Evolutionary conservation across 2,329 filamentous ascomycete species (phyloP), one percentile per base, ranked within the genome.

Genomic region (Penicillium capsulatum): DNA sequence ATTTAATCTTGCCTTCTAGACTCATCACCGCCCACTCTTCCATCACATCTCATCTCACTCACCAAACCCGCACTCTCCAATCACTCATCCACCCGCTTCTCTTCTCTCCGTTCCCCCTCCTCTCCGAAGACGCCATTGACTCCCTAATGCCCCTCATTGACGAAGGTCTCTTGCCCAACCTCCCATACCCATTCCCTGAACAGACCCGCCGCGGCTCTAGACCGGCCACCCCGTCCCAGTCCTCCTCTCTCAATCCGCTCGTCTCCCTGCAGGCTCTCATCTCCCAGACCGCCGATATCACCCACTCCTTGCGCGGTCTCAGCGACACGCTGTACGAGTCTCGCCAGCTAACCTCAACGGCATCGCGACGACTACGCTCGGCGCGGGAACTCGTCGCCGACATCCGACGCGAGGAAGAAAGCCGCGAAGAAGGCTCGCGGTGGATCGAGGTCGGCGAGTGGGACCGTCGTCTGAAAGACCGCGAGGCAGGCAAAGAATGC

Each of bases 251-350:
- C n/a, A 63, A 68, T 36, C 83, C 46, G 58, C 76, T 84, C 51
- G 74, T 75, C 51, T 86, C 84, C 7, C 69, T 90, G 31, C 75
- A 80, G 42, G 75, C 79, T 15, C 74, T 91, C 36, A 82, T 87
- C 59, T 73, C 77, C 5, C 73, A 86, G 48, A 90, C 85, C 0
- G 72, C 78, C 17, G 84, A 89, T 46, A 70, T 91, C 17, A 79
- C 91, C 7, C 79, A 87, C 55, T 86, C 87, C 5, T 77, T 98
- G 32, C 88, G 87, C 53, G 84, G 88, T 51, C 74, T 98, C 3
- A 88, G 86, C 5, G 92, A 98, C 62, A 90, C 87, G 3, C 74
- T 98, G 22, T 91, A 97, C 65, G 95, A 97, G 83, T 89, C 85
- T 20, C 82, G 88, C 9, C 91, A 97, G 65, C 85, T 86, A 1